These are phyloP conservation scores for Leishmania braziliensis DNA, from an alignment of 208 protist genomes.

Conservation along the genomic window DNA sequence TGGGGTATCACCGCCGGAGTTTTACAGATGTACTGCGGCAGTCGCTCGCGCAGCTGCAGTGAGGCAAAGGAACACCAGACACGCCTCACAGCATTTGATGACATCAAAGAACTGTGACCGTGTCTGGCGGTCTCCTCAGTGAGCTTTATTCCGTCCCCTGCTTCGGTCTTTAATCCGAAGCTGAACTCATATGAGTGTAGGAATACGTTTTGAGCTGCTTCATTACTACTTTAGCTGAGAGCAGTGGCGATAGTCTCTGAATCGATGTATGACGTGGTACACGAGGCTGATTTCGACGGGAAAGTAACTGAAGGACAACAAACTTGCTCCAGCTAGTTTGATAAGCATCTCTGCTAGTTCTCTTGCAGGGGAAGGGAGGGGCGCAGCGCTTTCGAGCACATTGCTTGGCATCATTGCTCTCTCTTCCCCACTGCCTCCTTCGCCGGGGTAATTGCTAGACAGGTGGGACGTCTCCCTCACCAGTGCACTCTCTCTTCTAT, in stretches of 20 bases:
- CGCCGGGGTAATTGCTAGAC: no score
- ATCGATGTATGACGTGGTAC: not conserved
- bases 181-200: not conserved
- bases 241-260: not conserved
- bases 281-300: not conserved
- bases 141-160: not conserved
- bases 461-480: not conserved
- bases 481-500: not conserved
- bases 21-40: conserved; percentile 26
- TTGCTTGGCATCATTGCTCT: not conserved
- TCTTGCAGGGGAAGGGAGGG: no score
- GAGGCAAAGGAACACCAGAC: conserved; percentile 31
- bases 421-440: not conserved
- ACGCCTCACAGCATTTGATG: not conserved
- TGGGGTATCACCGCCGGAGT: conserved; percentile 28
- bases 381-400: not conserved
- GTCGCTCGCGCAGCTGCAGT: conserved; percentile 33
- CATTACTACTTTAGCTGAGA: not conserved
- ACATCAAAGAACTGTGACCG: no score
- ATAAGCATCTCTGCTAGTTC: not conserved
- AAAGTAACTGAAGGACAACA: not conserved
- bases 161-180: not conserved
- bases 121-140: not conserved
- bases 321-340: not conserved
- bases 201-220: not conserved